Evolutionary conservation across 2,329 filamentous ascomycete species (phyloP), one percentile per base, ranked within the genome.

Genomic region (Aspergillus ruber): DNA sequence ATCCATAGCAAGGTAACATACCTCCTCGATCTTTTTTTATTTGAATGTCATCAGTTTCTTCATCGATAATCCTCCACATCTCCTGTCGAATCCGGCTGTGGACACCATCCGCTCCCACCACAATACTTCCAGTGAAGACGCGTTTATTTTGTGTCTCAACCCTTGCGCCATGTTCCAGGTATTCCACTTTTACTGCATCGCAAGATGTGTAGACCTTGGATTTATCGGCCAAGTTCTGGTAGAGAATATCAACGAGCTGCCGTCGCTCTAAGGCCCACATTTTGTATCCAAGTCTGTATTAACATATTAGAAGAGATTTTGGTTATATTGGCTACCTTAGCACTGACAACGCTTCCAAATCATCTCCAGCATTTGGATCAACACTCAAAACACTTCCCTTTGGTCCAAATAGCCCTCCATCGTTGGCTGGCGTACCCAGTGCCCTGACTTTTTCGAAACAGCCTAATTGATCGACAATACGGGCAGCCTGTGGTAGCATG

Each of bases 381-480:
- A 20, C 10, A 8, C 12, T 39, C 21, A 46, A 18, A 8, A 13
- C 8, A 2, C 40, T 33, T 6, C 50, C 52, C 29, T 50, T 46
- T 0, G 52, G 50, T 1, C 48, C 48, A 42, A 46, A 46, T 7
- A n/a, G 20, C 6, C 33, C 32, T 39, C 44, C n/a, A 3, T 40
- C 18, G 7, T 47, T 12, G 21, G 44, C 8, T 8, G 45, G 38
- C 42, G 23, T 42, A n/a, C 25, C 15, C 7, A 46, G 44, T 2
- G 43, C 15, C 9, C 44, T 29, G n/a, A 66, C 51, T 10, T 53
- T 46, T 4, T 68, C 61, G 21, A 54, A 70, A 32, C 66, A 51
- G 1, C 74, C 76, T 0, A 81, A 56, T 56, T 81, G 78, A 44
- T 79, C 76, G 0, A 79, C 56, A 6, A 80, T 72, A 0, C 71